A percentile compares a stretch with the other conserved stretches of the same genome.
These are phyloP conservation scores for Henckelia pumila DNA, from an alignment of 257 asterid genomes.

Conservation along the genomic window DNA sequence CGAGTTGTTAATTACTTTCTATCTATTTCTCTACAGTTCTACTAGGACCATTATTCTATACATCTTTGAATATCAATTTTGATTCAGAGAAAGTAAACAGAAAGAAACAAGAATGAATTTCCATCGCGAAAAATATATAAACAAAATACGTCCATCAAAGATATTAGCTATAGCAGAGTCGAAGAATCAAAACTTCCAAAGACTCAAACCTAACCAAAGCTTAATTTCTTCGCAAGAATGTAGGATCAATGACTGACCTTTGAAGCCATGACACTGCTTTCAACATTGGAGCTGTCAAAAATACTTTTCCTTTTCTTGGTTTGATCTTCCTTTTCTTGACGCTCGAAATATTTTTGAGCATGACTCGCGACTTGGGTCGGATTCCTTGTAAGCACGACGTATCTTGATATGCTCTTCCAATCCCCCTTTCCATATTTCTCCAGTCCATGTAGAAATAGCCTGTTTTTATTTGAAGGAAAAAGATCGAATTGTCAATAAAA, in stretches of 20 bases:
- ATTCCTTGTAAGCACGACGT: slow-evolving; percentile 38
- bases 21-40: background rate
- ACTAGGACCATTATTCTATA: background rate
- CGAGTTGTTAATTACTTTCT: background rate
- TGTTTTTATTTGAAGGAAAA: slow-evolving; percentile 8
- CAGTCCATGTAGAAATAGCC: slow-evolving; percentile 46
- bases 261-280: background rate
- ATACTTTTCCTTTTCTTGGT: slow-evolving; percentile 47
- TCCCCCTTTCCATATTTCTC: slow-evolving; percentile 54
- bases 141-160: no score
- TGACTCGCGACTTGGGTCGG: slow-evolving; percentile 57
- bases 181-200: background rate
- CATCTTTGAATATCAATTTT: slow-evolving; percentile 7
- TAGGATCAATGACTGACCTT: slow-evolving; percentile 8
- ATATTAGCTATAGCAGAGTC: background rate
- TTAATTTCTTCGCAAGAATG: background rate
- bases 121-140: background rate
- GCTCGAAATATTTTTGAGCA: slow-evolving; percentile 52
- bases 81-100: background rate
- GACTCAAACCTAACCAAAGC: background rate
- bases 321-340: slow-evolving; percentile 42
- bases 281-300: slow-evolving; percentile 35
- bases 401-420: slow-evolving; percentile 57
- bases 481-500: background rate
- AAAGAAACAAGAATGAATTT: background rate